Base-by-base conservation (phyloP, 164 flowering plant genomes). In the Akebia trifoliata region DNA sequence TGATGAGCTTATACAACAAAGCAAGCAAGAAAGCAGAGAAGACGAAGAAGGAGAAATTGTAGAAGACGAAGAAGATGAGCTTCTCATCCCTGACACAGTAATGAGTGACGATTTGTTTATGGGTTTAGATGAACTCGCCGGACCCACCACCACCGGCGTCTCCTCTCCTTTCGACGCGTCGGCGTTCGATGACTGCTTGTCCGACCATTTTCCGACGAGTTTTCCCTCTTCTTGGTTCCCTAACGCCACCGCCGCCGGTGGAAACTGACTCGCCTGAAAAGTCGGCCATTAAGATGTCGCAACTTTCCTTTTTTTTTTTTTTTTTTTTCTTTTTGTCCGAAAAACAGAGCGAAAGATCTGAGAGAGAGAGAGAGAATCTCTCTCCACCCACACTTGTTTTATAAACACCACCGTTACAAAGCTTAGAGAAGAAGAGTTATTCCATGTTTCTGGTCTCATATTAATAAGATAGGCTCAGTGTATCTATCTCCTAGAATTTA, bases 61-160 rank as follows among this genome's bases (percentile, higher is more conserved):
- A 6, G 70, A 64, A 17, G 78, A 59, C 2, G 67, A 56, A 1
- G 74, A 65, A 1, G 85, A 76, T 10, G 82, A 72, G 10, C 73
- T 71, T 22, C 66, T 73, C 9, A 22, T 72, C 9, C 69, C 75
- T 0, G 74, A 81, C n/a, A 60, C 69, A 71, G 69, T 51, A 2
- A 46, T 76, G 42, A 71, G 55, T 15, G 90, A 86, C 39, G 92
- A 83, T 67, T 78, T 91, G 73, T 83, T 79, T 46, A 74, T 48
- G 62, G 95, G 84, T 32, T 65, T 88, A 50, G 96, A 82, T 11
- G 84, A 76, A 28, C 49, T 84, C 55, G 62, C 63, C 28, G 69
- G 50, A 12, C 6, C 56, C 17, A 39, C 56, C 24, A 32, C 9
- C 17, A 15, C 5, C 36, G 31, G 25, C 48, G 32, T 20, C 54